Percentiles rank a stretch among this genome's conserved stretches.
Evolutionary conservation across 2,329 filamentous ascomycete species (phyloP).

Genomic region (Aureobasidium subglaciale): DNA sequence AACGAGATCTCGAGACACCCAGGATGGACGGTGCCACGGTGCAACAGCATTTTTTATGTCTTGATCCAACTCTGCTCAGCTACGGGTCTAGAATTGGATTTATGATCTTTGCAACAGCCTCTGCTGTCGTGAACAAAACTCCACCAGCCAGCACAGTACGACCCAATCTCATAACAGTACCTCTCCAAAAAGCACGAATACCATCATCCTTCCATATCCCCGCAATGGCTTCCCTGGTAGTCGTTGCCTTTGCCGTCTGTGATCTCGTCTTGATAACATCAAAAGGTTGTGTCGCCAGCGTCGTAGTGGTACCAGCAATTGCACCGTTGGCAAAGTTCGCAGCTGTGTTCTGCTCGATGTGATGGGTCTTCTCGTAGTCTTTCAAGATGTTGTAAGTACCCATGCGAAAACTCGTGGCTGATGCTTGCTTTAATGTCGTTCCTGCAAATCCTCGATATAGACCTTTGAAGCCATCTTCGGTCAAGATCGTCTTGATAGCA

Average conservation of each 20-base stretch:
- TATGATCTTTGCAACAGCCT: slow-evolving; percentile 47
- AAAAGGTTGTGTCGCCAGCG: slow-evolving; percentile 54
- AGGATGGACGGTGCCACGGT: too few relatives aligned
- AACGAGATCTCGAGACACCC: too few relatives aligned
- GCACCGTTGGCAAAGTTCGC: slow-evolving; percentile 58
- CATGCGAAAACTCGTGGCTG: slow-evolving; percentile 55
- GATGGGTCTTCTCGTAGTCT: slow-evolving; percentile 45
- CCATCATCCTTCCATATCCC: slow-evolving; percentile 52
- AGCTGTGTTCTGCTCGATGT: slow-evolving; percentile 43
- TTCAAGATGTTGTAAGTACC: slow-evolving; percentile 59
- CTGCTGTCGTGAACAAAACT: slow-evolving; percentile 58
- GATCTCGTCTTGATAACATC: slow-evolving; percentile 58
- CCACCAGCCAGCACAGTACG: slow-evolving; percentile 59
- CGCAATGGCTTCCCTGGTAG: slow-evolving; percentile 49
- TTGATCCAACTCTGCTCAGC: too few relatives aligned
- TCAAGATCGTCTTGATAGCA: slow-evolving; percentile 43
- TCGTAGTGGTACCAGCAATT: slow-evolving; percentile 54
- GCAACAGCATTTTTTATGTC: too few relatives aligned
- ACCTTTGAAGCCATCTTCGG: slow-evolving; percentile 45
- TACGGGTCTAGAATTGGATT: slow-evolving; percentile 20
- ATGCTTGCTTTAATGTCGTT: slow-evolving; percentile 57
- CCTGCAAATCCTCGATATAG: slow-evolving; percentile 54
- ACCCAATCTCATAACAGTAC: slow-evolving; percentile 61
- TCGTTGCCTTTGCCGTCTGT: slow-evolving; percentile 52
- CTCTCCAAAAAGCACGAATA: slow-evolving; percentile 57